These are phyloP conservation scores for Physaria fendleri DNA, from an alignment of 345 rosid species.

Conservation along the genomic window DNA sequence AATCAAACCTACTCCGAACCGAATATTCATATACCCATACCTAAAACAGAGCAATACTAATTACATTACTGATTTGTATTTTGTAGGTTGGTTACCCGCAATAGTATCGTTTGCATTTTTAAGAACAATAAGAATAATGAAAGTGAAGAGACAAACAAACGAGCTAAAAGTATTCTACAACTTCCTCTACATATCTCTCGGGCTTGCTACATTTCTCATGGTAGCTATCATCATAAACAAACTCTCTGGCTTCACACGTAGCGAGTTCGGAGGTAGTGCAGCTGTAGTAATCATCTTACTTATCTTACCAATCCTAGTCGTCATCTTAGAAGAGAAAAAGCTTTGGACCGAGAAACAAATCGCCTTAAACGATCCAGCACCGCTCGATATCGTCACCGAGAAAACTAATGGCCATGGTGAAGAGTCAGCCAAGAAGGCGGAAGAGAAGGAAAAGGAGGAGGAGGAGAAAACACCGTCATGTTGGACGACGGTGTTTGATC, in stretches of 20 bases:
- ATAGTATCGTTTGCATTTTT: conserved; percentile 40
- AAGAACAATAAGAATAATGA: conserved; percentile 35
- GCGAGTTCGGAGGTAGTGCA: conserved; percentile 37
- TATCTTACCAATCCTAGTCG: conserved; percentile 36
- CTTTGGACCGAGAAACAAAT: conserved; percentile 28
- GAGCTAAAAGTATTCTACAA: conserved; percentile 42
- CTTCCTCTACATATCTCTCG: conserved; percentile 42
- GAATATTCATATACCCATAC: too few relatives aligned
- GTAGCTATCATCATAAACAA: conserved; percentile 33
- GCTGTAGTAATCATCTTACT: conserved; percentile 31
- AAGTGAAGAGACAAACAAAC: conserved; percentile 25
- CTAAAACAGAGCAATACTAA: conserved; percentile 15
- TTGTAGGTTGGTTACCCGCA: conserved; percentile 41
- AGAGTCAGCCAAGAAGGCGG: not conserved
- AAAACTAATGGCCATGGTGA: not conserved
- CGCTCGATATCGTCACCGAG: conserved; percentile 29
- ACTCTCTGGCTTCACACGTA: conserved; percentile 30
- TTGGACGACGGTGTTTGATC: not conserved
- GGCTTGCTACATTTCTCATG: conserved; percentile 47
- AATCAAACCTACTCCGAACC: too few relatives aligned
- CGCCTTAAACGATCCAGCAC: conserved; percentile 24
- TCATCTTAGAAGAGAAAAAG: conserved; percentile 38
- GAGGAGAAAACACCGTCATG: too few relatives aligned
- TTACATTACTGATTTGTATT: not conserved
- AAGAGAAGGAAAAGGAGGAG: too few relatives aligned